Evolutionary conservation across 768 basidiomycete species (phyloP).

Genomic region (Calocybe cyanea): DNA sequence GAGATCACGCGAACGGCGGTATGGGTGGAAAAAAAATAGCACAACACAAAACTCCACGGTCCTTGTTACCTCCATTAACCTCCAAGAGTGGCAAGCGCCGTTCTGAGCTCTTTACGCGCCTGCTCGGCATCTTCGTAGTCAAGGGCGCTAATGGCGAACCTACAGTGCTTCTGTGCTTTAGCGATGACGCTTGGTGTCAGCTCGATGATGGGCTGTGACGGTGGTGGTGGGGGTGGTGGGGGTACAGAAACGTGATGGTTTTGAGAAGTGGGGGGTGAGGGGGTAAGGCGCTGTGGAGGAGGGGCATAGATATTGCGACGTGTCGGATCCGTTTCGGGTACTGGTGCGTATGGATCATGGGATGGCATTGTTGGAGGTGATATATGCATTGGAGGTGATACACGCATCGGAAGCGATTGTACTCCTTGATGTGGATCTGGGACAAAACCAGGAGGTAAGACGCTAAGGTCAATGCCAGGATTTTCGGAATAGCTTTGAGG

Average conservation of each 20-base stretch:
- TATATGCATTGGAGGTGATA: constrained; percentile 1
- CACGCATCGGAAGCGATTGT: not conserved
- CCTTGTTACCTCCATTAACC: constrained; percentile 34
- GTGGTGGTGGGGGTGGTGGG: constrained; percentile 8
- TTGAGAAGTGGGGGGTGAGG: constrained; percentile 13
- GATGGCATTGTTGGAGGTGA: constrained; percentile 2
- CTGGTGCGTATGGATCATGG: constrained; percentile 1
- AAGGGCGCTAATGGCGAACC: constrained; percentile 90
- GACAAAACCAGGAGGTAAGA: constrained; percentile 18
- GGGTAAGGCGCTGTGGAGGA: not conserved
- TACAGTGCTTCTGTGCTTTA: constrained; percentile 86
- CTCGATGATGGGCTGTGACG: constrained; percentile 32
- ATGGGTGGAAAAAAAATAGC: too few species aligned
- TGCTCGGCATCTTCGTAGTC: constrained; percentile 93
- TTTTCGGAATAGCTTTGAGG: not conserved
- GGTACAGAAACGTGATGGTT: not conserved
- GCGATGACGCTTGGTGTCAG: constrained; percentile 65
- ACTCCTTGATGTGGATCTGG: constrained; percentile 10
- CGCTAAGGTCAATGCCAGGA: constrained; percentile 4
- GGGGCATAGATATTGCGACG: constrained; percentile 7
- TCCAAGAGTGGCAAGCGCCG: constrained; percentile 67
- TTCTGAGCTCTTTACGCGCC: constrained; percentile 76
- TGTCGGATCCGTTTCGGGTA: constrained; percentile 15
- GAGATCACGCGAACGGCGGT: too few species aligned
- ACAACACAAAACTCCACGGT: too few species aligned